Evolutionary conservation across 1,284 basidiomycete genomes (phyloP), one percentile per base, ranked within the genome.

Genomic region (Amylostereum chailletii): DNA sequence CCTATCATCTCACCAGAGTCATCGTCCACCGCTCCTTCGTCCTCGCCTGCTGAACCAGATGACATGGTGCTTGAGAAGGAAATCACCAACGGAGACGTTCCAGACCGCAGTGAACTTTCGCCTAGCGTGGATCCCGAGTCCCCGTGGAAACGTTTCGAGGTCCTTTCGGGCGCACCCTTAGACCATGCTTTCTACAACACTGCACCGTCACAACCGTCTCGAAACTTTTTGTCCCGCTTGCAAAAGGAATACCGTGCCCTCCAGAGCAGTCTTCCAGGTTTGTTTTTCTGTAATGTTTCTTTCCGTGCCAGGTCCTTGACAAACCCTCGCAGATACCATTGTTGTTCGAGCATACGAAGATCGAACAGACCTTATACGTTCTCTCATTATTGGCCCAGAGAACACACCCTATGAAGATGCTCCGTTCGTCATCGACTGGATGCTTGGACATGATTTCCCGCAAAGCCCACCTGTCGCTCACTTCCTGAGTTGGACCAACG

Each of bases 361-460:
- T 62, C 80, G 94, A 27, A 74, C 81, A 37, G 94, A 97, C 68
- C 75, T 97, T 30, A 66, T 96, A 52, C 79, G 94, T 34, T 90
- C 81, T 57, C 72, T 97, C 49, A 96, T 96, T 57, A 85, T 97
- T 56, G 94, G 94, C 8, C 91, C 93, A 51, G 83, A 90, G 59
- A 94, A 94, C 53, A 97, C 94, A 5, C 94, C 94, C 11, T 94
- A 94, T 59, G 82, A 91, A 63, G 86, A 95, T 64, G 91, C 91
- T 26, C 93, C 94, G 0, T 94, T 96, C 65, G 83, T 96, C 32
- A 94, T 96, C 52, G 94, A 97, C 67, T 92, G 94, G 79, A 85
- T 86, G 75, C 75, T 95, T 31, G 86, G 90, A 60, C 86, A 89
- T 5, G 83, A 85, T 60, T 97, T 93, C 65, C 94, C 94, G 2